phyloP scores from a whole-genome alignment of 1,284 basidiomycete genomes.

The Heterobasidion parviporum region DNA sequence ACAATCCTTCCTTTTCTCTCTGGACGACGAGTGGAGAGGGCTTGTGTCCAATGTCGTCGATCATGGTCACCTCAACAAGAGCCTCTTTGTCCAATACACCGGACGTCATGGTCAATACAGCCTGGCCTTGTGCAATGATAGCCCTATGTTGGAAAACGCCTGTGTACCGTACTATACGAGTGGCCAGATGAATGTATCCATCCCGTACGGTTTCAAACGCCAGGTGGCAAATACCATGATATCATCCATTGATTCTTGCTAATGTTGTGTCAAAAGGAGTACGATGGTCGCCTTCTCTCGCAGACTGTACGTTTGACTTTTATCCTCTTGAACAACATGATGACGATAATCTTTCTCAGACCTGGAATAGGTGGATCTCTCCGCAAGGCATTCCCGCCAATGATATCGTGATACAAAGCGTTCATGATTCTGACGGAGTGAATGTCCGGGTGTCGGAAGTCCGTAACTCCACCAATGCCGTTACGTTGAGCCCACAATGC shows the following conservation, averaged over 20 bases:
- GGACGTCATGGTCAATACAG: slow-evolving; percentile 22
- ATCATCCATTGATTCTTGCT: background rate
- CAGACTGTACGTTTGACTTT: background rate
- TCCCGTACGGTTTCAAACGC: slow-evolving; percentile 7
- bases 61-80: slow-evolving; percentile 27
- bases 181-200: slow-evolving; percentile 7
- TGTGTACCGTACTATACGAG: slow-evolving; percentile 19
- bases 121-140: slow-evolving; percentile 37
- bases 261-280: background rate
- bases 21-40: slow-evolving; percentile 33
- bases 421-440: background rate
- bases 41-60: slow-evolving; percentile 31
- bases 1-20: slow-evolving; percentile 38
- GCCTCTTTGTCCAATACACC: slow-evolving; percentile 32
- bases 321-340: background rate
- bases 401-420: background rate
- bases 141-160: slow-evolving; percentile 25
- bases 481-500: slow-evolving; percentile 28
- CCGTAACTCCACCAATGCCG: slow-evolving; percentile 10
- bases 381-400: background rate
- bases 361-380: background rate
- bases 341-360: background rate
- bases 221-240: background rate
- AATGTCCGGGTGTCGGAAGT: slow-evolving; percentile 15
- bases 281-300: background rate